Evolutionary conservation across 768 basidiomycete genomes (phyloP), one percentile per base, ranked within the genome.

Genomic region (Lactarius psammicola): DNA sequence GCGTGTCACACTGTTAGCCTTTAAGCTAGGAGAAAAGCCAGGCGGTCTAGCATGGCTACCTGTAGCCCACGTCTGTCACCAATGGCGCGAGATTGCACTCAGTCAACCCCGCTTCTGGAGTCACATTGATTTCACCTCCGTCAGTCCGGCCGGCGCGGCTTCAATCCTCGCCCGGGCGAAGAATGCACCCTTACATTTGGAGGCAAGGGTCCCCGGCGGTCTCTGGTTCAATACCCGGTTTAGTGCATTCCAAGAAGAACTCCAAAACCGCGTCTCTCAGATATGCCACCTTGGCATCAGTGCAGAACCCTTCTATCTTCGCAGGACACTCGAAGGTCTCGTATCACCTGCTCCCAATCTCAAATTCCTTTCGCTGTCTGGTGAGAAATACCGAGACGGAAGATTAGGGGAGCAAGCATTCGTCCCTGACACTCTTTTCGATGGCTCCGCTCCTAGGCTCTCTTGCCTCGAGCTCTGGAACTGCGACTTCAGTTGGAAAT

Each of bases 401-500:
- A 28, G 26, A 18, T 4, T 28, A 17, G 1, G 3, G 5, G 0
- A 8, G 26, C 28, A 7, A 30, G 53, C 17, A 31, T 8, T 10
- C 15, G 4, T 30, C 17, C 36, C 57, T 17, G n/a, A 49, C 46
- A 23, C 7, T 11, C 2, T 49, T 23, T 59, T 64, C 33, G 56
- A 9, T n/a, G 58, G 36, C 2, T 8, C 18, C 26, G 26, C 58
- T 8, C 63, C 63, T 18, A 64, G 51, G 34, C 57, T 64, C 30
- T 28, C 13, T 33, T 46, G n/a, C 13, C 31, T 64, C 31, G 18
- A 42, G 11, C 46, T 64, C 13, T 2, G 8, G 1, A 49, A 49
- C 3, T 59, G 33, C 33, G 36, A 59, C 23, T 53, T 64, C 34
- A 23, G 36, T 26, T 64, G 63, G 63, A 23, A 20, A 9, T 64